phyloP scores from a whole-genome alignment of 306 rosid genomes.

The Cotoneaster glaucophyllus region DNA sequence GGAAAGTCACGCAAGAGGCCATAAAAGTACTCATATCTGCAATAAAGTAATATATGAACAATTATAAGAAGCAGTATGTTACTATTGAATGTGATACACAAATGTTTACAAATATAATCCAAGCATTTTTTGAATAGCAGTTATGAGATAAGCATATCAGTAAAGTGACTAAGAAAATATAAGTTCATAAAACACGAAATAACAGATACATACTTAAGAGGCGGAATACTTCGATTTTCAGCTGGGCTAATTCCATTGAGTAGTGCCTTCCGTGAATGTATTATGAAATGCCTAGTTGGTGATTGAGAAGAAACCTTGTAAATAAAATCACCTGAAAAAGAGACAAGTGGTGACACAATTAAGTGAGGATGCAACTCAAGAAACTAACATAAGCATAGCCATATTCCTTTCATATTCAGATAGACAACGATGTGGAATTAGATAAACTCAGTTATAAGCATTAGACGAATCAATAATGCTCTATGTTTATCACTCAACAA shows the following conservation, averaged over 20 bases:
- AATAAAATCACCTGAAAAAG: slow-evolving; percentile 79
- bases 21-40: slow-evolving; percentile 88
- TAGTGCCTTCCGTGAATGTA: slow-evolving; percentile 93
- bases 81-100: background rate
- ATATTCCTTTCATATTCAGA: background rate
- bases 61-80: background rate
- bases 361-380: slow-evolving; percentile 21
- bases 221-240: slow-evolving; percentile 93
- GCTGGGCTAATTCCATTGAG: slow-evolving; percentile 94
- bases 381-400: background rate
- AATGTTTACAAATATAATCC: background rate
- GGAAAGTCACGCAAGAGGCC: slow-evolving; percentile 97
- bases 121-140: background rate
- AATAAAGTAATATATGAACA: slow-evolving; percentile 8
- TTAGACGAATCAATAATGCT: background rate
- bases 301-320: slow-evolving; percentile 93
- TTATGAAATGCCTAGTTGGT: slow-evolving; percentile 81
- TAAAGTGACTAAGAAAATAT: background rate
- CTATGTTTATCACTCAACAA: background rate
- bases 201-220: slow-evolving; percentile 61
- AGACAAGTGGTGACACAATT: slow-evolving; percentile 3
- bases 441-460: background rate
- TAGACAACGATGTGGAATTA: background rate
- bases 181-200: slow-evolving; percentile 7
- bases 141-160: background rate